These are phyloP conservation scores for Yamadazyma taylorii DNA, from an alignment of 1,139 yeast genomes.

Conservation along the genomic window DNA sequence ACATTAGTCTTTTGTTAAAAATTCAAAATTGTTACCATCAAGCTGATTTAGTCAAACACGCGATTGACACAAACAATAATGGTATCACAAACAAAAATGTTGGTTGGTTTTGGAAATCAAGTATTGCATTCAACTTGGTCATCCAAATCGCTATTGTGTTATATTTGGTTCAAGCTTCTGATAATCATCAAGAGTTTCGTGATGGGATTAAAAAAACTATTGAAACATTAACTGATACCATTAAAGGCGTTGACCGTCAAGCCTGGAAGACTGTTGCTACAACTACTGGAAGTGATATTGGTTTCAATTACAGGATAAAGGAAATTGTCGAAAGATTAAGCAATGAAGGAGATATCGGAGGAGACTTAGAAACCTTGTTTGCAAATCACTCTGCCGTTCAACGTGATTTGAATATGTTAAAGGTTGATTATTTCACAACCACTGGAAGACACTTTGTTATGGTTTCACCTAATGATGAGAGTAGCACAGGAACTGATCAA, in stretches of 20 bases:
- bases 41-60: conserved; percentile 19
- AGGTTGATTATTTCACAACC: conserved; percentile 13
- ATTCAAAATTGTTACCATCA: conserved; percentile 26
- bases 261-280: conserved; percentile 5
- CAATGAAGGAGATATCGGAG: conserved; percentile 19
- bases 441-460: conserved; percentile 12
- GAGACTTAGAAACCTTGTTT: conserved; percentile 15
- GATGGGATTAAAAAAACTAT: not conserved
- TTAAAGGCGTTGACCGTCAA: conserved; percentile 2
- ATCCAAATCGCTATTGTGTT: conserved; percentile 17
- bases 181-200: conserved; percentile 5
- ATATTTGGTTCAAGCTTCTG: conserved; percentile 11
- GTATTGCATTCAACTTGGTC: conserved; percentile 14
- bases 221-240: conserved; percentile 3
- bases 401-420: conserved; percentile 16
- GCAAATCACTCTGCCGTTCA: conserved; percentile 9
- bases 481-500: too few relatives aligned
- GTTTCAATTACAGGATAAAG: conserved; percentile 10
- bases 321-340: conserved; percentile 17
- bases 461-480: conserved; percentile 9
- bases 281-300: not conserved
- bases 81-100: too few relatives aligned
- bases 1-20: conserved; percentile 21
- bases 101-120: too few relatives aligned
- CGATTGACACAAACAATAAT: conserved; percentile 6